phyloP scores from a whole-genome alignment of 345 rosid genomes.

The Orychophragmus violaceus region DNA sequence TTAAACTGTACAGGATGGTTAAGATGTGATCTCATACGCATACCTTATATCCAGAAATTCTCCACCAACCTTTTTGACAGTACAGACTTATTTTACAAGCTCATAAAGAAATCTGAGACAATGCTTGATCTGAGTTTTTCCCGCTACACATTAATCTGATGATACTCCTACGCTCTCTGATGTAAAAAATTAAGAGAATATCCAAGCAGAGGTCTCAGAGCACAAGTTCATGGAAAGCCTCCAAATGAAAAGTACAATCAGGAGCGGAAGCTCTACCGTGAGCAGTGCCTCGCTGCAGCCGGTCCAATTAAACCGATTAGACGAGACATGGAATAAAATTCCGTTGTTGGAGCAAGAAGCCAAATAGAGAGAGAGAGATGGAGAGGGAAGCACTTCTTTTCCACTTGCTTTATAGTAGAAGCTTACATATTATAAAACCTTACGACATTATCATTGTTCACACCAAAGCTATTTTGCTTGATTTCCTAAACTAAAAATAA shows the following conservation, averaged over 20 bases:
- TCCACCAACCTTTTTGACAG: conserved; percentile 94
- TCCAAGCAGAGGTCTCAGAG: conserved; percentile 51
- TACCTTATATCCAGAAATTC: conserved; percentile 82
- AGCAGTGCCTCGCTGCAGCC: conserved; percentile 87
- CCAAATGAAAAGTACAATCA: conserved; percentile 75
- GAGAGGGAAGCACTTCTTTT: background rate
- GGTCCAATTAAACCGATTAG: conserved; percentile 52
- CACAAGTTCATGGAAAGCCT: conserved; percentile 60
- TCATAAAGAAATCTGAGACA: conserved; percentile 72
- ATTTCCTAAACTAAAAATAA: no score
- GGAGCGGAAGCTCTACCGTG: conserved; percentile 82
- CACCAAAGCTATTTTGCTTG: no score
- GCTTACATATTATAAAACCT: conserved; percentile 2
- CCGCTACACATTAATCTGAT: conserved; percentile 19
- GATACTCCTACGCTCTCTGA: conserved; percentile 34
- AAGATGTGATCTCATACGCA: conserved; percentile 87
- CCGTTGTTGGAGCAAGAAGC: conserved; percentile 80
- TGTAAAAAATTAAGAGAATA: conserved; percentile 17
- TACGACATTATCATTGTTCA: background rate
- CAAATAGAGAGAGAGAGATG: conserved; percentile 48
- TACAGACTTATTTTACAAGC: conserved; percentile 74
- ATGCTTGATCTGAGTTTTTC: conserved; percentile 77
- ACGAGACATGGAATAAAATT: no score
- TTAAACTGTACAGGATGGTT: conserved; percentile 55
- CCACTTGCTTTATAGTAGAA: conserved; percentile 2